Percentiles rank a stretch among this genome's conserved stretches.
These are phyloP conservation scores for Phytophthora sojae DNA, from an alignment of 352 stramenopile species.

Conservation along the genomic window DNA sequence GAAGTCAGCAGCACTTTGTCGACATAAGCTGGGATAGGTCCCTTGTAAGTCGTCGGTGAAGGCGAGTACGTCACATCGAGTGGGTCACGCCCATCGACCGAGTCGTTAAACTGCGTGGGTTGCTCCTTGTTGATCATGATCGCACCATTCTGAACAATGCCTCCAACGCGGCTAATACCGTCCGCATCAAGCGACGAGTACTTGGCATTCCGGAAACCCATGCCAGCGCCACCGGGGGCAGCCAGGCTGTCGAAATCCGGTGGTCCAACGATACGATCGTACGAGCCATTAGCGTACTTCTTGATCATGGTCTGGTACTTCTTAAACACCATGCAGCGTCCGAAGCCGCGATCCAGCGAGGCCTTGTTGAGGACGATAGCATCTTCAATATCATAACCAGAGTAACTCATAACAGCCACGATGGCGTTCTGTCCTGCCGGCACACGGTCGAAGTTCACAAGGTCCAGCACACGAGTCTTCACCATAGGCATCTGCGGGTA, in stretches of 20 bases:
- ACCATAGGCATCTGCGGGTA: conserved; percentile 99
- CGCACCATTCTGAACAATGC: conserved; percentile 92
- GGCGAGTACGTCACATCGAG: conserved; percentile 86
- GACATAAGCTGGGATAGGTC: conserved; percentile 95
- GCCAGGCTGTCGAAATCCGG: conserved; percentile 90
- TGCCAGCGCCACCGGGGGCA: conserved; percentile 47
- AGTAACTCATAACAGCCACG: conserved; percentile 99
- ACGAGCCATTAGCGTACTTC: conserved; percentile 97
- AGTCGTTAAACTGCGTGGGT: conserved; percentile 94
- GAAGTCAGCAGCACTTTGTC: conserved; percentile 99
- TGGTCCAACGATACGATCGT: conserved; percentile 94
- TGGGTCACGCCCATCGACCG: conserved; percentile 75
- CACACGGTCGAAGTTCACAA: conserved; percentile 99
- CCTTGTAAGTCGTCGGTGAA: conserved; percentile 96
- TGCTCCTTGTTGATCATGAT: conserved; percentile 99
- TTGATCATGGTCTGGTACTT: conserved; percentile 98
- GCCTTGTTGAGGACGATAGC: conserved; percentile 99
- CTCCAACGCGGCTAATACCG: conserved; percentile 93
- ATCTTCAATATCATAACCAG: conserved; percentile 99
- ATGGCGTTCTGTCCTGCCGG: conserved; percentile 98
- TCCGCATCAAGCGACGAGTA: conserved; percentile 97
- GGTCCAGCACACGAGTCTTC: conserved; percentile 98
- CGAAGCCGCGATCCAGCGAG: conserved; percentile 97
- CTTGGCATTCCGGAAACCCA: conserved; percentile 88
- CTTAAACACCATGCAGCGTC: conserved; percentile 98